Conservation (phyloP, 2,329 filamentous ascomycete genomes). For the Ceratocystis albifundus region DNA sequence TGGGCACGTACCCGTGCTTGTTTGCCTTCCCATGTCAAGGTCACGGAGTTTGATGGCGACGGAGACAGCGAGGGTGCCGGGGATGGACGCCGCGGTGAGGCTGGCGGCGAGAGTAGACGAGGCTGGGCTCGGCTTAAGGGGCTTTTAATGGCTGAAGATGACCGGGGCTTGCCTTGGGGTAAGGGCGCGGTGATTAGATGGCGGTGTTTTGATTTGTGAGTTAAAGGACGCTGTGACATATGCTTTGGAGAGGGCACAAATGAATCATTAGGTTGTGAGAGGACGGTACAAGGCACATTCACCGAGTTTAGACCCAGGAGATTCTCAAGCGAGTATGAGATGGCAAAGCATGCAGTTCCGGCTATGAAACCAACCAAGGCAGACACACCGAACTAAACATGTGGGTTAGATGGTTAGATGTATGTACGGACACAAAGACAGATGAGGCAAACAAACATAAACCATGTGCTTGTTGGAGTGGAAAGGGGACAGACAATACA, state of each 20-base stretch:
- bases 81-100: neutral
- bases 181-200: neutral
- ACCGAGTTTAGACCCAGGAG: neutral
- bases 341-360: slow-evolving; percentile 14
- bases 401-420: neutral
- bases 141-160: neutral
- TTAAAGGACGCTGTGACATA: neutral
- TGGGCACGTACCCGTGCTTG: neutral
- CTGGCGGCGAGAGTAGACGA: slow-evolving; percentile 7
- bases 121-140: neutral
- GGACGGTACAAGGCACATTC: neutral
- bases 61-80: neutral
- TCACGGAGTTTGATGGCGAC: neutral
- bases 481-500: no score
- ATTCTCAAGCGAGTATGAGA: slow-evolving; percentile 8
- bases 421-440: neutral
- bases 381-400: slow-evolving; percentile 17
- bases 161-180: neutral
- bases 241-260: neutral
- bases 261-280: neutral
- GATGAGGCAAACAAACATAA: neutral
- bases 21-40: neutral
- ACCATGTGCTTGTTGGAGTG: neutral
- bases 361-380: slow-evolving; percentile 19
- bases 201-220: neutral